Percentiles rank a stretch among this genome's conserved stretches.
Conservation (phyloP, 1,284 basidiomycete genomes). For the Pterulicium gracile region DNA sequence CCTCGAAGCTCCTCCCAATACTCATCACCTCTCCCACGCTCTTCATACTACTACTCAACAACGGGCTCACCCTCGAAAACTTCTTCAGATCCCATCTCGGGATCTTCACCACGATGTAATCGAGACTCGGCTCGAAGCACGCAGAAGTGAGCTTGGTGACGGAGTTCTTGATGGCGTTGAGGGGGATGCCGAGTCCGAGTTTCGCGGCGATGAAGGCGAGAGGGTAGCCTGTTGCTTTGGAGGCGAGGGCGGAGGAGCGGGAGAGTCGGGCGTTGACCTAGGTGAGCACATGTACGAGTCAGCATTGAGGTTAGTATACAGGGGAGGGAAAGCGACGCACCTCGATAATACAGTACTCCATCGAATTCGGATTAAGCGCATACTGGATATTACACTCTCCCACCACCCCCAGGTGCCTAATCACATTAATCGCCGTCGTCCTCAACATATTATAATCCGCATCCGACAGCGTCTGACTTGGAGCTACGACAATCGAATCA, state of each 20-base stretch:
- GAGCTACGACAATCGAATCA: slow-evolving; percentile 98
- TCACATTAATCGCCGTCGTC: slow-evolving; percentile 96
- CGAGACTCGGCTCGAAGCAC: slow-evolving; percentile 96
- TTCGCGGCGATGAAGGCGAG: slow-evolving; percentile 98
- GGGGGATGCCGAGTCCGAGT: slow-evolving; percentile 90
- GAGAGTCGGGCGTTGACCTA: slow-evolving; percentile 98
- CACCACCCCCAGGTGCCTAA: slow-evolving; percentile 93
- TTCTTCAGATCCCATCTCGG: slow-evolving; percentile 99
- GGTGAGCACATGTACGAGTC: background rate
- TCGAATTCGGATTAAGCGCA: slow-evolving; percentile 89
- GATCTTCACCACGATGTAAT: slow-evolving; percentile 97
- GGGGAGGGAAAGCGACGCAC: slow-evolving; percentile 23
- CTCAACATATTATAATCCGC: slow-evolving; percentile 98
- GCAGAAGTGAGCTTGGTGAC: slow-evolving; percentile 95
- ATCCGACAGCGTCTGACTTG: slow-evolving; percentile 96
- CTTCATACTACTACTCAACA: slow-evolving; percentile 94
- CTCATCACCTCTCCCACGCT: slow-evolving; percentile 99
- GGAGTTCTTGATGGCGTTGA: slow-evolving; percentile 96
- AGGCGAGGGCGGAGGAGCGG: slow-evolving; percentile 94
- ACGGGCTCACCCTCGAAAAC: slow-evolving; percentile 84
- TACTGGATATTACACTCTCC: slow-evolving; percentile 99
- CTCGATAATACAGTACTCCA: slow-evolving; percentile 99
- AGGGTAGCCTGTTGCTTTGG: slow-evolving; percentile 97
- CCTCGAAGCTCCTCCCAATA: slow-evolving; percentile 96
- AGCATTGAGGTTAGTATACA: slow-evolving; percentile 1